Percentiles rank a stretch among this genome's conserved stretches.
Evolutionary conservation across 129 eudicot species (phyloP).

Genomic region (Mikania micrantha): DNA sequence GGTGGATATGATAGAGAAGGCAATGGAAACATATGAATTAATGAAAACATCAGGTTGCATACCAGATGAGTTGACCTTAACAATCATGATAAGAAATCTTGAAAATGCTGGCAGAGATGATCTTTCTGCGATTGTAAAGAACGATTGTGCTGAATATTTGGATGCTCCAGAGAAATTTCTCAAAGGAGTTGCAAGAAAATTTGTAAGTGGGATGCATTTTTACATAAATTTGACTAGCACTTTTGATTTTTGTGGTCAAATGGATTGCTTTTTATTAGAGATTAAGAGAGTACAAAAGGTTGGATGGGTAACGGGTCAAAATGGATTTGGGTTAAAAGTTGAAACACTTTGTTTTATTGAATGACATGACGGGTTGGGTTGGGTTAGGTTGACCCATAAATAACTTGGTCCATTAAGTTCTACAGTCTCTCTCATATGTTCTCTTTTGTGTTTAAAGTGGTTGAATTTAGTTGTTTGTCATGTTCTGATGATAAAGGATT

Average conservation of each 20-base stretch:
- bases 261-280: neutral
- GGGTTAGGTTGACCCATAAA: neutral
- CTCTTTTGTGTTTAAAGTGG: neutral
- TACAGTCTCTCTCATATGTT: neutral
- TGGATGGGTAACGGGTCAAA: neutral
- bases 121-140: conserved; percentile 46
- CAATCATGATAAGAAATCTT: conserved; percentile 57
- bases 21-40: conserved; percentile 58
- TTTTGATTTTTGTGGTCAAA: conserved; percentile 7
- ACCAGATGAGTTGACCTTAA: conserved; percentile 72
- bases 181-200: conserved; percentile 43
- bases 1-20: conserved; percentile 57
- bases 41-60: conserved; percentile 69
- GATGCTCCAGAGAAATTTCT: conserved; percentile 61
- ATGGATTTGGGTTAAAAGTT: neutral
- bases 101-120: conserved; percentile 51
- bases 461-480: neutral
- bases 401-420: too few relatives aligned
- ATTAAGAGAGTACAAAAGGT: neutral
- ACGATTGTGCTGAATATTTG: conserved; percentile 43
- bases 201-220: conserved; percentile 33
- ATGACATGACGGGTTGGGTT: neutral
- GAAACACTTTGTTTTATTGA: neutral
- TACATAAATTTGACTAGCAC: neutral
- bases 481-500: neutral